Evolutionary conservation across 352 stramenopile species (phyloP), one percentile per base, ranked within the genome.

Genomic region (Pythium sp.): DNA sequence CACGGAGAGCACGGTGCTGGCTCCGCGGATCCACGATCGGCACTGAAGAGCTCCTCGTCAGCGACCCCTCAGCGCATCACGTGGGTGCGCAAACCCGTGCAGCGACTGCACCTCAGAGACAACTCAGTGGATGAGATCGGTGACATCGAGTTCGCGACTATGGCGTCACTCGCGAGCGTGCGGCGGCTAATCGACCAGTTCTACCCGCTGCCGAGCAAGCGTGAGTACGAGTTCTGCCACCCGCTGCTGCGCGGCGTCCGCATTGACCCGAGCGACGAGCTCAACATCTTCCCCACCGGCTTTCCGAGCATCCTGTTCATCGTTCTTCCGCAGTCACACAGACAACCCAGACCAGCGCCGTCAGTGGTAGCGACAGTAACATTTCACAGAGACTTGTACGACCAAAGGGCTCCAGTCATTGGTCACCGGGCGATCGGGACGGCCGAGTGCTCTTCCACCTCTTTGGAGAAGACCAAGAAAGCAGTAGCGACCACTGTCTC

Each of bases 121-220:
- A n/a, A 56, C 6, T 3, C 38, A 0, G 24, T 66, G 0, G 64
- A 78, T 12, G 20, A 66, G 0, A 4, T 77, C 5, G 73, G 73
- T 6, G 30, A 28, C 15, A 62, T 80, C 47, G 74, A 78, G 56
- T 78, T 80, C 30, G 51, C 70, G 34, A 72, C 61, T 4, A 32
- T 70, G 24, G 68, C 74, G 7, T 65, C 71, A 28, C 68, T 80
- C 34, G 74, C 65, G 8, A 69, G 67, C 41, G 63, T 71, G 54
- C 68, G 71, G 2, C n/a, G 24, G 14, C 74, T 80, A 26, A 64
- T 80, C 32, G 62, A 76, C 36, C 68, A 77, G 59, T 80, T 80
- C 59, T 73, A 76, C 34, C 74, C 71, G 20, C 51, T 74, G n/a
- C 65, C 71, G 0, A 64, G 59, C 59, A 55, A 69, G 11, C 73